Evolutionary conservation across 164 flowering plant genomes (phyloP), one percentile per base, ranked within the genome.

Genomic region (Kingdonia uniflora): DNA sequence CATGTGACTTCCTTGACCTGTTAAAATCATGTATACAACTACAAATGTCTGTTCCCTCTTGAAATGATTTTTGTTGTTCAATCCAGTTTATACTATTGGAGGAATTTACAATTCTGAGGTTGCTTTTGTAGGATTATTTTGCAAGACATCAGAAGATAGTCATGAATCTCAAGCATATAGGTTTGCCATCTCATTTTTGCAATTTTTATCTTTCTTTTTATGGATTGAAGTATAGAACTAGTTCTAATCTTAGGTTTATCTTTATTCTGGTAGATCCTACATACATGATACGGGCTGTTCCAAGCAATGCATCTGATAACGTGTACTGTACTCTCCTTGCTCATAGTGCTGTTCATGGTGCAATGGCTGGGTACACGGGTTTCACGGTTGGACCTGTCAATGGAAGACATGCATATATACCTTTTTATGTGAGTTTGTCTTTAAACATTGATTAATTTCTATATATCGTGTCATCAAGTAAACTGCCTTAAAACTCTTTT

Each of bases 271-370:
- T 80, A 83, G 91, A 83, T 69, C 91, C 91, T 20, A 80, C 87
- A 20, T 83, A 92, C 67, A 92, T 92, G 98, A 88, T 92, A 35
- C 87, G 96, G 33, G 98, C 96, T 37, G 59, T 92, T 67, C 98
- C 98, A 38, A 75, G 96, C 64, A 92, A 79, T 69, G 98, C 95
- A 48, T 84, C 95, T 19, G 96, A 92, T 65, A 88, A 88, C 63
- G 89, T 92, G 6, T 92, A 88, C 72, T 92, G 96, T 77, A 92
- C 98, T 12, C 91, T 92, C 54, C 95, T 92, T 59, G 98, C 96
- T 56, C 96, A 91, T 51, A 85, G 95, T 68, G 79, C 78, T 15
- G 73, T 81, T 57, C 87, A 79, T 58, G 87, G 84, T 16, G 84
- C 80, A 14, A 81, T 81, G 84, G 87, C 84, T 10, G 84, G 82